Evolutionary conservation across 2,329 filamentous ascomycete species (phyloP).

Genomic region (Rutstroemia sp.): DNA sequence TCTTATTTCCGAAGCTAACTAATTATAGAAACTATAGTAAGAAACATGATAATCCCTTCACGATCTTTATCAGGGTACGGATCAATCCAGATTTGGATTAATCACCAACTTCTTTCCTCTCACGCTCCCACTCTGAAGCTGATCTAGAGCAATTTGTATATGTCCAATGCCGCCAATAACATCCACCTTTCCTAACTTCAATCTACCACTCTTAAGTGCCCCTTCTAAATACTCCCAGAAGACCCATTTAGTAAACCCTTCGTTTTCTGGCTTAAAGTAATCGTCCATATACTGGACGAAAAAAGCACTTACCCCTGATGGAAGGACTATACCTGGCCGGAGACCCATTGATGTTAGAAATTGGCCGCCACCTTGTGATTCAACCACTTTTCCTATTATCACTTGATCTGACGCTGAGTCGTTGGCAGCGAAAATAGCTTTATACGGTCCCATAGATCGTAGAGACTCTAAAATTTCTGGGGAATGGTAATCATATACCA

Average conservation of each 20-base stretch:
- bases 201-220: background rate
- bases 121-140: background rate
- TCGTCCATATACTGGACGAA: conserved; percentile 22
- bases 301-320: conserved; percentile 19
- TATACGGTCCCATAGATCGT: conserved; percentile 1
- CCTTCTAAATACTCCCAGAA: background rate
- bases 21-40: too few relatives aligned
- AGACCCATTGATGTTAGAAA: conserved; percentile 10
- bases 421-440: conserved; percentile 4
- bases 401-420: conserved; percentile 8
- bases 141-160: background rate
- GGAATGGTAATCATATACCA: too few relatives aligned
- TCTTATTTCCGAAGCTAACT: too few relatives aligned
- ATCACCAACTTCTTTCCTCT: background rate
- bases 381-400: conserved; percentile 4
- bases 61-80: too few relatives aligned
- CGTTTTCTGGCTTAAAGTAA: conserved; percentile 16
- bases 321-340: conserved; percentile 3
- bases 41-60: too few relatives aligned
- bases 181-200: conserved; percentile 22
- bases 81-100: too few relatives aligned
- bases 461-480: too few relatives aligned
- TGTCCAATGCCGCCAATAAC: conserved; percentile 20
- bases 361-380: conserved; percentile 4
- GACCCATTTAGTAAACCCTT: conserved; percentile 16